Conservation (phyloP, 352 stramenopile species). For the Globisporangium irregulare region DNA sequence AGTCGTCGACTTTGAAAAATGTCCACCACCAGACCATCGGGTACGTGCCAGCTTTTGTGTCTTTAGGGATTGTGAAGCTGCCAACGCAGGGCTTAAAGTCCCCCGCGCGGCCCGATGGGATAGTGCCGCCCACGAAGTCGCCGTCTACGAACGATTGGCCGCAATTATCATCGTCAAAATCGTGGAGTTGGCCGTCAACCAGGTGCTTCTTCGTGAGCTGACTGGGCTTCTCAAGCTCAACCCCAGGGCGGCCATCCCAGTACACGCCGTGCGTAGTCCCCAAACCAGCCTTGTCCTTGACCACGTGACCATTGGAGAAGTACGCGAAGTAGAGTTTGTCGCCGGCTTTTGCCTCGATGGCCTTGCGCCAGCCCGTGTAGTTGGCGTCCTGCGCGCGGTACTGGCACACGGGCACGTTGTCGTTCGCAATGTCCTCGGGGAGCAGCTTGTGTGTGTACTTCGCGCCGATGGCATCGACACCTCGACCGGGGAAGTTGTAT, state of each 20-base stretch:
- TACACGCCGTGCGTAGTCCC: background rate
- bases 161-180: conserved; percentile 20
- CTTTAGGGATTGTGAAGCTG: conserved; percentile 37
- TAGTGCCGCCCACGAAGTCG: background rate
- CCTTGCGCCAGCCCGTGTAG: conserved; percentile 1
- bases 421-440: background rate
- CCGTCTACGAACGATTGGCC: background rate
- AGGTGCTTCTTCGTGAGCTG: conserved; percentile 3
- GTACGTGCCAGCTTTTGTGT: conserved; percentile 45
- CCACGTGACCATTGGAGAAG: background rate
- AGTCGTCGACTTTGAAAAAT: conserved; percentile 36
- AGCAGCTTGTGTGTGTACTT: conserved; percentile 54
- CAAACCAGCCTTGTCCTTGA: background rate
- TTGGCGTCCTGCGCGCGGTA: background rate
- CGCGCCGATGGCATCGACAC: conserved; percentile 29
- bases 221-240: background rate
- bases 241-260: background rate
- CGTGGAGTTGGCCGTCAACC: conserved; percentile 13
- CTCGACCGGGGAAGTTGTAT: conserved; percentile 58
- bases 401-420: background rate
- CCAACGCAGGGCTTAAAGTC: conserved; percentile 34
- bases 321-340: conserved; percentile 2
- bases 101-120: background rate
- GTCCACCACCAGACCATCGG: conserved; percentile 70
- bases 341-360: background rate